Evolutionary conservation across 139 green algal species (phyloP).

Genomic region (Tetradesmus obliquus): DNA sequence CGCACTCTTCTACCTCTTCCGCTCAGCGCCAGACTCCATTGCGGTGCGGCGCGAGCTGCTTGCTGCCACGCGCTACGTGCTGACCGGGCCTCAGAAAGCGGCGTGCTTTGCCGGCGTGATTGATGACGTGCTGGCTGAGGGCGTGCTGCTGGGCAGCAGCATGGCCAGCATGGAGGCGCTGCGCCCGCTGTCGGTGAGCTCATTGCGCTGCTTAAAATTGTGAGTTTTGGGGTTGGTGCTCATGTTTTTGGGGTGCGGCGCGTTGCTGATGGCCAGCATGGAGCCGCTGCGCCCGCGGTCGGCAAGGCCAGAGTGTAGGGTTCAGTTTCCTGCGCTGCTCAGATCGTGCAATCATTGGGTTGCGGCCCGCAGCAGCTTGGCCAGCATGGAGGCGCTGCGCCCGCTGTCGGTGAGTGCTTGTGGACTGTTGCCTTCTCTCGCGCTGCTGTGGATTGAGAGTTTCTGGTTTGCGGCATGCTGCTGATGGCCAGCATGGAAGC

Average conservation of each 20-base stretch:
- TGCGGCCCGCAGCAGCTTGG: conserved; percentile 64
- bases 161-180: conserved; percentile 80
- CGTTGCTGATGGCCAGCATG: conserved; percentile 88
- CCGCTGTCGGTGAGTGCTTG: conserved; percentile 47
- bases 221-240: too few relatives aligned
- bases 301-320: too few relatives aligned
- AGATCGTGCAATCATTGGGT: conserved; percentile 64
- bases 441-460: neutral
- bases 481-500: conserved; percentile 89
- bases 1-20: conserved; percentile 30
- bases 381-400: conserved; percentile 81
- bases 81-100: conserved; percentile 51
- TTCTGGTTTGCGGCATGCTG: conserved; percentile 48
- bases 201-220: neutral
- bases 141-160: conserved; percentile 79
- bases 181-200: conserved; percentile 75
- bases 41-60: conserved; percentile 88
- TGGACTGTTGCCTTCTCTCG: neutral
- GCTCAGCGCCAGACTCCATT: conserved; percentile 78
- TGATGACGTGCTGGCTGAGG: conserved; percentile 83
- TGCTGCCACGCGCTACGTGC: conserved; percentile 76
- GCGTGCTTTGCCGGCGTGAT: conserved; percentile 47
- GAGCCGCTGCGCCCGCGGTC: conserved; percentile 44
- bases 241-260: conserved; percentile 17
- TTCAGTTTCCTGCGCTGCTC: too few relatives aligned